phyloP scores from a whole-genome alignment of 2,329 filamentous ascomycete genomes.

The Coniosporium uncinatum region DNA sequence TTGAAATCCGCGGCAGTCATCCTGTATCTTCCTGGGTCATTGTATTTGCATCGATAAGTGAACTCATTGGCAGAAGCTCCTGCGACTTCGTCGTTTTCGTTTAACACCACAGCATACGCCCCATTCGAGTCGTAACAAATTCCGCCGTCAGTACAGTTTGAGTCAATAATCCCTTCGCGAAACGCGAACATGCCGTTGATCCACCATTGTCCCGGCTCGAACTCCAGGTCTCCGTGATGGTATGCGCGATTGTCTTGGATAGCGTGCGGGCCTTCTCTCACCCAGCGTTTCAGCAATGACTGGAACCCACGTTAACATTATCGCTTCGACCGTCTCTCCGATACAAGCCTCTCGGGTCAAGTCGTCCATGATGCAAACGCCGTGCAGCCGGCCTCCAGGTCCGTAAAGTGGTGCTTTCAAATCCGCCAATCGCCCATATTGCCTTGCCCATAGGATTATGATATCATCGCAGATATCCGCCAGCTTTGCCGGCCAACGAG shows the following conservation, averaged over 20 bases:
- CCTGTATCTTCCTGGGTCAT: constrained; percentile 35
- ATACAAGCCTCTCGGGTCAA: constrained; percentile 27
- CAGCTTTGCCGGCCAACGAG: constrained; percentile 37
- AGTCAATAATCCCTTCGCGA: constrained; percentile 40
- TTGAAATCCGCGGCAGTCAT: constrained; percentile 32
- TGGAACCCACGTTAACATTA: too few relatives aligned
- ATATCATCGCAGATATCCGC: constrained; percentile 38
- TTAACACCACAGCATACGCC: constrained; percentile 39
- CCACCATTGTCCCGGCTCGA: constrained; percentile 44
- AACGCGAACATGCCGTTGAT: constrained; percentile 40
- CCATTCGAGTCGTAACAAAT: constrained; percentile 32
- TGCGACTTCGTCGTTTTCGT: constrained; percentile 28
- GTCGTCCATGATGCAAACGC: constrained; percentile 29
- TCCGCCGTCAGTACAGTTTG: constrained; percentile 30
- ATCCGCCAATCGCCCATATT: constrained; percentile 27
- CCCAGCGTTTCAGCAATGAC: constrained; percentile 24
- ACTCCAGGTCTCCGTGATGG: constrained; percentile 33
- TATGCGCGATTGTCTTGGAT: constrained; percentile 21
- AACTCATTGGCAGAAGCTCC: constrained; percentile 24
- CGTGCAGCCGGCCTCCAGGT: constrained; percentile 33
- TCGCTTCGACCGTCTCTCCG: too few relatives aligned
- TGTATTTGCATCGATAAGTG: constrained; percentile 29
- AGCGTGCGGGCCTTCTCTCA: constrained; percentile 20
- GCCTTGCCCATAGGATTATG: constrained; percentile 26
- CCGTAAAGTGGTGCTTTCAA: constrained; percentile 34